These are phyloP conservation scores for Nemania sp. DNA, from an alignment of 2,329 filamentous ascomycete species.

Conservation along the genomic window DNA sequence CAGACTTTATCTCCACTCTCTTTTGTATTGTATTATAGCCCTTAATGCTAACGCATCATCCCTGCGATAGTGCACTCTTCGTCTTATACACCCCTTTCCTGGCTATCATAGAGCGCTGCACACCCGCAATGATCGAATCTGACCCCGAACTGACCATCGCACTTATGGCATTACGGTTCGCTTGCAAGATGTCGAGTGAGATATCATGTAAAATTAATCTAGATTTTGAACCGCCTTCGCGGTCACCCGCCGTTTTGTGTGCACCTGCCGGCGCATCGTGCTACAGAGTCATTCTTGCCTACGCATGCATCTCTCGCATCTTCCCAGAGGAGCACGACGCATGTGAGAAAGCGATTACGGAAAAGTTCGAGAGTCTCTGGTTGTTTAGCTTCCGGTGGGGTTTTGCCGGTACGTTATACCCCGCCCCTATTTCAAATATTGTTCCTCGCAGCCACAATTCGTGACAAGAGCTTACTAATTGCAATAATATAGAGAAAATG, in stretches of 20 bases:
- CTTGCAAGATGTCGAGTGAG: constrained; percentile 41
- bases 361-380: constrained; percentile 41
- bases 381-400: constrained; percentile 41
- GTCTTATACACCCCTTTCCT: constrained; percentile 41
- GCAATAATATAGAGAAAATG: constrained; percentile 36
- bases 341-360: constrained; percentile 37
- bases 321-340: constrained; percentile 35
- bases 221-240: constrained; percentile 28
- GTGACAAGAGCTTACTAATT: constrained; percentile 12
- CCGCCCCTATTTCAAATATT: background rate
- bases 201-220: constrained; percentile 40
- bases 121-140: constrained; percentile 17
- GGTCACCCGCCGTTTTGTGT: constrained; percentile 35
- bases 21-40: background rate
- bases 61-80: constrained; percentile 34
- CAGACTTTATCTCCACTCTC: background rate
- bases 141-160: constrained; percentile 34
- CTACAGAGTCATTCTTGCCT: constrained; percentile 38
- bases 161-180: constrained; percentile 38
- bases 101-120: constrained; percentile 31
- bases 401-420: constrained; percentile 37
- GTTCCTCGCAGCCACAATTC: background rate
- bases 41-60: constrained; percentile 4
- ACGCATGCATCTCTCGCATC: constrained; percentile 34
- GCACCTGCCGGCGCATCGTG: constrained; percentile 40